Evolutionary conservation across 2,329 filamentous ascomycete genomes (phyloP).

Genomic region (Sporothrix brasiliensis): DNA sequence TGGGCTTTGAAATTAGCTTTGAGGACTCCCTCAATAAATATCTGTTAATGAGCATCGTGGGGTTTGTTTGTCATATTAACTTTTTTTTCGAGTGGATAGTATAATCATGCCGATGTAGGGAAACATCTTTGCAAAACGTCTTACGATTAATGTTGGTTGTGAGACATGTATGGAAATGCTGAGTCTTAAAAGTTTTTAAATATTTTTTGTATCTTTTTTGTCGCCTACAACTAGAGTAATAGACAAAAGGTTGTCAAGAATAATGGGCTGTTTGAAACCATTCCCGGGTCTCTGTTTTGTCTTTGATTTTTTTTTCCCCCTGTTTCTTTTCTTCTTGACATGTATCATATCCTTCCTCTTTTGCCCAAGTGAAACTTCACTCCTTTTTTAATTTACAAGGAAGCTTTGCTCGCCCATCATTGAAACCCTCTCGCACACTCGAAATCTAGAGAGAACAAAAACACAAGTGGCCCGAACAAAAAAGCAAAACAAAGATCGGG

Average conservation of each 20-base stretch:
- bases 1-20: neutral
- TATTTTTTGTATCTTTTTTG: constrained; percentile 27
- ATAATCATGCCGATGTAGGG: neutral
- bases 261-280: constrained; percentile 23
- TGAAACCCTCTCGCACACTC: constrained; percentile 25
- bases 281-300: constrained; percentile 22
- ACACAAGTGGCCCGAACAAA: constrained; percentile 27
- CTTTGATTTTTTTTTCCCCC: constrained; percentile 28
- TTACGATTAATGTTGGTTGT: too few relatives aligned
- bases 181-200: constrained; percentile 8
- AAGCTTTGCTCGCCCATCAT: constrained; percentile 32
- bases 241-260: constrained; percentile 28
- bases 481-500: constrained; percentile 24
- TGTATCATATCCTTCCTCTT: constrained; percentile 21
- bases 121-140: too few relatives aligned
- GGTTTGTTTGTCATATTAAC: neutral
- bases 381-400: constrained; percentile 29
- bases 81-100: neutral
- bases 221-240: constrained; percentile 19
- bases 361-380: constrained; percentile 25
- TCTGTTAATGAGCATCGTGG: neutral
- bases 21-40: neutral
- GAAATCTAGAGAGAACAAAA: constrained; percentile 34
- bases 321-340: constrained; percentile 30
- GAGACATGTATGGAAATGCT: too few relatives aligned